Percentiles rank a stretch among this genome's conserved stretches.
Evolutionary conservation across 768 basidiomycete genomes (phyloP).

Genomic region (Mycena maculata): DNA sequence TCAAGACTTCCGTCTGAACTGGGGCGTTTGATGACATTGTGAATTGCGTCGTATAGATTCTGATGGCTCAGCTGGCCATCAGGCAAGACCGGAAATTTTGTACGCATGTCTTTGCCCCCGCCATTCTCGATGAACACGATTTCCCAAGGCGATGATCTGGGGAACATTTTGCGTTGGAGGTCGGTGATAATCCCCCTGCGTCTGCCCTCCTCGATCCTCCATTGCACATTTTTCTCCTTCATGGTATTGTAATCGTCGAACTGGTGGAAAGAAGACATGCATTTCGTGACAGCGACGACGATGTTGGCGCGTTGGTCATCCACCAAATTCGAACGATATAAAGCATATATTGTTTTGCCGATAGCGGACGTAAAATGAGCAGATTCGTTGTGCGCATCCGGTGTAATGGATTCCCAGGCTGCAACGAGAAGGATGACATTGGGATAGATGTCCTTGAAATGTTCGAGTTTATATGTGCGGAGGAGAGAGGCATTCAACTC

Average conservation of each 20-base stretch:
- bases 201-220: conserved; percentile 1
- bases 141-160: neutral
- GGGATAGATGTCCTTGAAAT: conserved; percentile 2
- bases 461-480: neutral
- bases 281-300: conserved; percentile 7
- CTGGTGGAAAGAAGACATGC: conserved; percentile 2
- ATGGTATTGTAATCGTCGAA: conserved; percentile 8
- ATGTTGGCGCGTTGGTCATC: neutral
- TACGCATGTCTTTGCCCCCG: conserved; percentile 2
- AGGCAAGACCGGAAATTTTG: neutral
- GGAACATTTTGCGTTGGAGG: conserved; percentile 10
- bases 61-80: conserved; percentile 15
- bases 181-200: conserved; percentile 7
- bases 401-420: conserved; percentile 1
- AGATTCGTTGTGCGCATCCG: conserved; percentile 7
- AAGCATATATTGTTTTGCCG: conserved; percentile 3
- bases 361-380: conserved; percentile 6
- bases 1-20: neutral
- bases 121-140: conserved; percentile 16
- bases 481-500: neutral
- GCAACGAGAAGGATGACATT: conserved; percentile 11
- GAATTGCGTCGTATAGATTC: conserved; percentile 17
- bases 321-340: neutral
- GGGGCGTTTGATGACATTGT: neutral
- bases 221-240: conserved; percentile 1